phyloP scores from a whole-genome alignment of 139 green algal species.

The Picochlorum sp. region DNA sequence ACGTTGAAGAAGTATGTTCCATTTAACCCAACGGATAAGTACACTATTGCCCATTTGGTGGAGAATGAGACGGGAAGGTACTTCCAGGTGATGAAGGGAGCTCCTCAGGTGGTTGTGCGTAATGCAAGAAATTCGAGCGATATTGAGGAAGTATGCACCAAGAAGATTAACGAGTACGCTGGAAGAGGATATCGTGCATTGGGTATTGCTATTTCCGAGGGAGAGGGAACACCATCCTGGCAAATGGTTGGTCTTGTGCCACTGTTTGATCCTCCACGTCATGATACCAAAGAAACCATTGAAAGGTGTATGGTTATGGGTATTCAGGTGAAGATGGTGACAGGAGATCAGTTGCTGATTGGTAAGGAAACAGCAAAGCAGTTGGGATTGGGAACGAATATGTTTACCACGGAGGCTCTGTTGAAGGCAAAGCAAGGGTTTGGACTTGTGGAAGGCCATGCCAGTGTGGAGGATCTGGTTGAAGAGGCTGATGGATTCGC shows the following conservation, averaged over 20 bases:
- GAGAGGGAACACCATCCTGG: slow-evolving; percentile 35
- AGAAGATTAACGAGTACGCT: slow-evolving; percentile 72
- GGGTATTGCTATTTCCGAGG: slow-evolving; percentile 54
- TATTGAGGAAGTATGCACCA: slow-evolving; percentile 42
- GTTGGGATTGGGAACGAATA: slow-evolving; percentile 77
- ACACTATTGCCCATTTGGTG: slow-evolving; percentile 52
- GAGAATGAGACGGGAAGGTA: slow-evolving; percentile 35
- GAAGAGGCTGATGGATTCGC: slow-evolving; percentile 75
- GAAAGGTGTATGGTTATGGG: slow-evolving; percentile 51
- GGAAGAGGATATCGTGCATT: slow-evolving; percentile 65
- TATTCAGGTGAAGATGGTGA: slow-evolving; percentile 83
- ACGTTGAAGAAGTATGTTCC: slow-evolving; percentile 59
- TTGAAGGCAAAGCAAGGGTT: slow-evolving; percentile 41
- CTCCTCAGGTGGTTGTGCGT: slow-evolving; percentile 51
- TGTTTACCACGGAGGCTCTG: slow-evolving; percentile 53
- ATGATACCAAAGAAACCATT: slow-evolving; percentile 78
- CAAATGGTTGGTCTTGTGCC: slow-evolving; percentile 61
- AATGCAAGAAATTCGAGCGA: slow-evolving; percentile 42
- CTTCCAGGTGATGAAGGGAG: slow-evolving; percentile 73
- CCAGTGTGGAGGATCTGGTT: slow-evolving; percentile 50
- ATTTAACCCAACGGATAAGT: slow-evolving; percentile 85
- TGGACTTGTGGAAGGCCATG: slow-evolving; percentile 36
- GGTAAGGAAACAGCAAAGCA: slow-evolving; percentile 72
- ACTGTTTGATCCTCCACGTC: slow-evolving; percentile 73
- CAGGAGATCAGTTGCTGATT: slow-evolving; percentile 78